Percentiles rank a stretch among this genome's conserved stretches.
phyloP scores from a whole-genome alignment of 2,329 filamentous ascomycete species.

The Pseudogymnoascus sp. region DNA sequence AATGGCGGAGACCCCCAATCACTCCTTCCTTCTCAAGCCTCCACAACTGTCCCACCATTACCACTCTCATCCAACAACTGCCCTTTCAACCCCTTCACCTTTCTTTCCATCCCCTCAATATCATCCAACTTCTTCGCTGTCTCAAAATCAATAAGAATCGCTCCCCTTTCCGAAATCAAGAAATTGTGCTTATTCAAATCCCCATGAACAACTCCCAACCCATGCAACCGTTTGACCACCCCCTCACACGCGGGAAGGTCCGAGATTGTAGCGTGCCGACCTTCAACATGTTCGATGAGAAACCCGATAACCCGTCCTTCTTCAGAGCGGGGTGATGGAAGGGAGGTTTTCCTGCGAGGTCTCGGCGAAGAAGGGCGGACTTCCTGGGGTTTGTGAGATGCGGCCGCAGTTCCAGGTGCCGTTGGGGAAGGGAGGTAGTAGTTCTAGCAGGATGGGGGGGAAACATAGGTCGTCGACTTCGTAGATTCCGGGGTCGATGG shows the following conservation, averaged over 20 bases:
- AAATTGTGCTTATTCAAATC: conserved; percentile 33
- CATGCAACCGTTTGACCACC: conserved; percentile 27
- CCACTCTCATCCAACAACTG: conserved; percentile 11
- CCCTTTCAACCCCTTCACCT: conserved; percentile 10
- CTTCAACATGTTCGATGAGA: conserved; percentile 25
- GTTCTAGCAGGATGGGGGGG: conserved; percentile 25
- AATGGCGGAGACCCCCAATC: background rate
- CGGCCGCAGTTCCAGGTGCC: conserved; percentile 35
- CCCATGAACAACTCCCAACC: conserved; percentile 29
- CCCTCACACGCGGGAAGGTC: conserved; percentile 26
- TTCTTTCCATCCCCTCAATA: conserved; percentile 8
- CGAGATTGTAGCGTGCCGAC: conserved; percentile 21
- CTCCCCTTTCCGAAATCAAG: conserved; percentile 23
- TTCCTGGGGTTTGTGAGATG: conserved; percentile 23
- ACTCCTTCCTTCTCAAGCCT: background rate
- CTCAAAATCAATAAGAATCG: conserved; percentile 30
- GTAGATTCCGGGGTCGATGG: conserved; percentile 29
- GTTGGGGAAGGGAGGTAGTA: conserved; percentile 30
- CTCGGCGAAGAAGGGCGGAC: conserved; percentile 23
- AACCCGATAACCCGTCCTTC: conserved; percentile 27
- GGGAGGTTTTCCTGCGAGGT: conserved; percentile 23
- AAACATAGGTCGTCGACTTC: conserved; percentile 28
- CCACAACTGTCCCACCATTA: conserved; percentile 3
- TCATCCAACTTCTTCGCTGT: conserved; percentile 12
- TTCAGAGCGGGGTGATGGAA: conserved; percentile 28